A percentile compares a stretch with the other conserved stretches of the same genome.
Conservation (phyloP, 768 basidiomycete species). For the Suillus spraguei region DNA sequence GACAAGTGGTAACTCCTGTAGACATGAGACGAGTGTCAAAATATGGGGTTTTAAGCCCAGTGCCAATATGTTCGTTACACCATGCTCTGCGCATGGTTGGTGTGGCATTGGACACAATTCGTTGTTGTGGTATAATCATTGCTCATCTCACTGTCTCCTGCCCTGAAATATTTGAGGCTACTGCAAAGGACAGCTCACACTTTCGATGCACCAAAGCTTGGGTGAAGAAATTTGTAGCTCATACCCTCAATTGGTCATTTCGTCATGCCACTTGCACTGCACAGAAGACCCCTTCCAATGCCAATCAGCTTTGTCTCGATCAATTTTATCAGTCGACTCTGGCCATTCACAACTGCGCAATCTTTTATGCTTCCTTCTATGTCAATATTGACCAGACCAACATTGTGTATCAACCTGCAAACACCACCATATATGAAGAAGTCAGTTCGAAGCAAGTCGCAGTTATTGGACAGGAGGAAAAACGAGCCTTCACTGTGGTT, state of each 20-base stretch:
- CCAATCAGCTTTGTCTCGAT: background rate
- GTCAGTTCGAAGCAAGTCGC: conserved; percentile 27
- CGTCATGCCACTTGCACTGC: background rate
- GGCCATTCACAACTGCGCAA: background rate
- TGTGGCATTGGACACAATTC: background rate
- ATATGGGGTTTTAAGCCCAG: no score
- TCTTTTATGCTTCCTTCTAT: background rate
- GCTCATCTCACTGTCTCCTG: background rate
- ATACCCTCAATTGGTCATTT: background rate
- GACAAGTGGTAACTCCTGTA: no score
- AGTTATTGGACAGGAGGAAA: conserved; percentile 29
- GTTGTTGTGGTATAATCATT: background rate
- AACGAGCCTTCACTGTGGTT: conserved; percentile 32
- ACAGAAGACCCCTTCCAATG: conserved; percentile 2
- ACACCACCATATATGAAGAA: conserved; percentile 17
- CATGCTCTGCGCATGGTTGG: background rate
- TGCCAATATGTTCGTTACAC: no score
- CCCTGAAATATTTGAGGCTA: background rate
- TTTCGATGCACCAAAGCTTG: background rate
- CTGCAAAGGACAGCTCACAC: background rate
- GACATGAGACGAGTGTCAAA: no score
- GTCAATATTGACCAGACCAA: conserved; percentile 30
- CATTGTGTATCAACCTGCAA: conserved; percentile 16
- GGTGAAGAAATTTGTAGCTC: background rate
- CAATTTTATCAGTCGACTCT: background rate